Evolutionary conservation across 2,329 filamentous ascomycete species (phyloP).

Genomic region (Penicillium sclerotiorum): DNA sequence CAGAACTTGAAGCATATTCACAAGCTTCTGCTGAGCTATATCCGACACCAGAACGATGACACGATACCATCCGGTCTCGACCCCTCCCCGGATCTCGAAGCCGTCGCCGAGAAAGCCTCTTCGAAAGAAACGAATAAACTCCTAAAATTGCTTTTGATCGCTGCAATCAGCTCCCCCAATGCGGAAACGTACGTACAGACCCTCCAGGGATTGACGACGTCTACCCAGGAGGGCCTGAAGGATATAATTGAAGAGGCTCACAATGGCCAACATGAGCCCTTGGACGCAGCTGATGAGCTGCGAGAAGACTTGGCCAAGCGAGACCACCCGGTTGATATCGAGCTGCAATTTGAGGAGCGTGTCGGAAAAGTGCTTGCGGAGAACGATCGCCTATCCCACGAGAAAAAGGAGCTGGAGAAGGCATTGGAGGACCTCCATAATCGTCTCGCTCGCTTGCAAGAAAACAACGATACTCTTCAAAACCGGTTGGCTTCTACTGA

Average conservation of each 20-base stretch:
- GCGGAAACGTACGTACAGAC: slow-evolving; percentile 57
- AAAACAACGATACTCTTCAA: slow-evolving; percentile 52
- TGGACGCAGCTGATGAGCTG: slow-evolving; percentile 41
- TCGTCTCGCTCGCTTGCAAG: slow-evolving; percentile 59
- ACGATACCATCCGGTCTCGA: slow-evolving; percentile 45
- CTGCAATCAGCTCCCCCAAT: slow-evolving; percentile 63
- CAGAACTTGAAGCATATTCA: slow-evolving; percentile 53
- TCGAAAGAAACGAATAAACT: slow-evolving; percentile 55
- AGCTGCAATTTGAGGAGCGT: slow-evolving; percentile 52
- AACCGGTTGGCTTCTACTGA: slow-evolving; percentile 49
- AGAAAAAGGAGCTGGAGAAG: slow-evolving; percentile 54
- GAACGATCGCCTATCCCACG: slow-evolving; percentile 60
- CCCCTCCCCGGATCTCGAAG: slow-evolving; percentile 49
- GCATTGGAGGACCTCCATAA: slow-evolving; percentile 59
- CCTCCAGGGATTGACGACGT: slow-evolving; percentile 46
- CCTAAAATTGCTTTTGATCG: slow-evolving; percentile 64
- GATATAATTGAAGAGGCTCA: slow-evolving; percentile 52
- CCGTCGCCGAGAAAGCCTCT: slow-evolving; percentile 48
- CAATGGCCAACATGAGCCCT: slow-evolving; percentile 41
- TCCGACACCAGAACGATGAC: slow-evolving; percentile 49
- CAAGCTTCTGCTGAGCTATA: slow-evolving; percentile 49
- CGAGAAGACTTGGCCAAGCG: slow-evolving; percentile 37
- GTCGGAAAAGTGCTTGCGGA: slow-evolving; percentile 52
- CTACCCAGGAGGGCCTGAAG: slow-evolving; percentile 50
- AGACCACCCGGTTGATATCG: slow-evolving; percentile 44